Base-by-base conservation (phyloP, 768 basidiomycete species). In the Inosperma sp. region DNA sequence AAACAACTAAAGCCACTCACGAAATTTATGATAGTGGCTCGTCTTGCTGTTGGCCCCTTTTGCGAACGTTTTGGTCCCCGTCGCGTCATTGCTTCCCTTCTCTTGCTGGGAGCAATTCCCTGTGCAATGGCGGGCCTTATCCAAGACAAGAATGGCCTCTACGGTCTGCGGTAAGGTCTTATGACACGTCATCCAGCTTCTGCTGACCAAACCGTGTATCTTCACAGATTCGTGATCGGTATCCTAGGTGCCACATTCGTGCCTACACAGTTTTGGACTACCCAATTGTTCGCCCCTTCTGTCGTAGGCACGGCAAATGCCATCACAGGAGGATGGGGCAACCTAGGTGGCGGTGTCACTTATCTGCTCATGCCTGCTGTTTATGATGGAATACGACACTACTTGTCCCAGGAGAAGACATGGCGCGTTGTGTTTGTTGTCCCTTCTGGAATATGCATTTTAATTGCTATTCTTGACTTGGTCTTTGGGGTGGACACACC, bases 221-320 rank as follows among this genome's bases (percentile, higher is more conserved):
- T 63, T 3, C 34, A 80, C 27, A 72, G 82, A 0, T 82, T 82
- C 60, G 80, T 83, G 60, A 80, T 82, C 41, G 79, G 81, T 9
- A 77, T 83, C 37, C 68, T 82, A 2, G 82, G 82, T 6, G 82
- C 67, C 0, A 78, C 80, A 1, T 83, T 84, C 51, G 79, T 84
- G 1, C 73, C 81, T 4, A 81, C 80, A 53, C 76, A 81, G 48
- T 75, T 76, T 3, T 81, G 82, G 79, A 80, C 81, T 7, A 80
- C 82, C 0, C 66, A 65, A 3, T 82, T 83, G 64, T 84, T 79
- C 60, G 79, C 82, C 61, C 81, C 75, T 49, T 67, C 62, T 27
- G 59, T 65, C 17, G 66, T 70, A 13, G 72, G 69, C 6, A 65
- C 64, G 21, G 77, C 80, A 0, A 82, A 81, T 56, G 80, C 78